Percentiles rank a stretch among this genome's conserved stretches.
phyloP scores from a whole-genome alignment of 2,329 filamentous ascomycete species.

The Colletotrichum siamense region DNA sequence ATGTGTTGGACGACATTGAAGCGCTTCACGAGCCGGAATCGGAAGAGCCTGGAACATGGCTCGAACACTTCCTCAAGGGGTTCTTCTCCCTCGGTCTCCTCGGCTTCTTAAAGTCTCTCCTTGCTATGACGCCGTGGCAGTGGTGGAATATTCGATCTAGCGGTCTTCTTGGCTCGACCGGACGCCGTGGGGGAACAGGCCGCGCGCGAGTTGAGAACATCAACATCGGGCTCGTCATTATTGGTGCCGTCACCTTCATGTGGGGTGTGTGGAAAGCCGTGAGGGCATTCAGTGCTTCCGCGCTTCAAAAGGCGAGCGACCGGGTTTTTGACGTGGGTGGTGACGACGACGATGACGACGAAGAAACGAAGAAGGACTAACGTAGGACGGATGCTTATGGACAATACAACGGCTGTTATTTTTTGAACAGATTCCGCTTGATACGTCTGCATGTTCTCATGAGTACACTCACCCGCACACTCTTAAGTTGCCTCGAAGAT shows the following conservation, averaged over 20 bases:
- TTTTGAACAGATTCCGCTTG: constrained; percentile 14
- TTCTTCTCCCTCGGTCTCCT: constrained; percentile 88
- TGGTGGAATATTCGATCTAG: constrained; percentile 76
- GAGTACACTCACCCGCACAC: constrained; percentile 69
- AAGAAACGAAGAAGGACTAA: constrained; percentile 40
- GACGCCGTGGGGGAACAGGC: constrained; percentile 66
- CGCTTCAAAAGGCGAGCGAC: constrained; percentile 80
- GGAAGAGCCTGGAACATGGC: constrained; percentile 68
- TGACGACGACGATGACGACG: constrained; percentile 61
- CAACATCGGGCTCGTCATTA: constrained; percentile 77
- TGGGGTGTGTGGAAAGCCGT: constrained; percentile 87
- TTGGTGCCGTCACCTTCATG: constrained; percentile 82
- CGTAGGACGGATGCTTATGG: neutral
- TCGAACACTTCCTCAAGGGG: constrained; percentile 86
- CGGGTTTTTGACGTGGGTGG: constrained; percentile 82
- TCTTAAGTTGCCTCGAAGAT: constrained; percentile 93
- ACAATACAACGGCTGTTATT: constrained; percentile 11
- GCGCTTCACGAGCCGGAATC: constrained; percentile 31
- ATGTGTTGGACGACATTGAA: constrained; percentile 46
- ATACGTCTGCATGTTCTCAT: neutral
- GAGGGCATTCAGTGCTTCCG: constrained; percentile 71
- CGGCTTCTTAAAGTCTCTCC: constrained; percentile 81
- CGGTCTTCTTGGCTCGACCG: constrained; percentile 57
- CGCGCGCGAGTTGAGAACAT: constrained; percentile 80
- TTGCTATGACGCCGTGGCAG: constrained; percentile 76